A percentile compares a stretch with the other conserved stretches of the same genome.
Evolutionary conservation across 805 yeast species (phyloP).

Genomic region (Candida sphagnicola): DNA sequence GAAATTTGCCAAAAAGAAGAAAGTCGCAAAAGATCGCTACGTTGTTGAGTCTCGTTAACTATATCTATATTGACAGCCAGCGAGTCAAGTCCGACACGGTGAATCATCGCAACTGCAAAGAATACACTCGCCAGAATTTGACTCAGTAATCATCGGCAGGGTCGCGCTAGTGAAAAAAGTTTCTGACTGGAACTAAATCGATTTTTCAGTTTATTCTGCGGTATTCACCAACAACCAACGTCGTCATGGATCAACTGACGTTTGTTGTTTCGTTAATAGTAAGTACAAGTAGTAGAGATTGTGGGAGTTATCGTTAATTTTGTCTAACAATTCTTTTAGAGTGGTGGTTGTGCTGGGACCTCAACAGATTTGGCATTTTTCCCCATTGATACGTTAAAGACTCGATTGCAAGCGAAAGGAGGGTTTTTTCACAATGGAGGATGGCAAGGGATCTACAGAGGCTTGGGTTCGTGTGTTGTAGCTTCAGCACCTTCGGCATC

Average conservation of each 20-base stretch:
- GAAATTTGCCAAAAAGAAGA: slow-evolving; percentile 34
- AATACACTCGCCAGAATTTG: background rate
- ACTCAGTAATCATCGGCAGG: slow-evolving; percentile 1
- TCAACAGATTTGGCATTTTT: slow-evolving; percentile 91
- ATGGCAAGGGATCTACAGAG: slow-evolving; percentile 84
- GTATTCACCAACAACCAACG: background rate
- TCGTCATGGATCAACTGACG: slow-evolving; percentile 5
- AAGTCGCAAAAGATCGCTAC: slow-evolving; percentile 27
- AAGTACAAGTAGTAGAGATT: background rate
- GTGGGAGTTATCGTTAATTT: background rate
- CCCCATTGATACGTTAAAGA: slow-evolving; percentile 94
- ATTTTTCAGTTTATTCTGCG: background rate
- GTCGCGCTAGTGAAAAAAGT: slow-evolving; percentile 1
- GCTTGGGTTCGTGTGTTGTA: slow-evolving; percentile 87
- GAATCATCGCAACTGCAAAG: background rate
- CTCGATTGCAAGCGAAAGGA: slow-evolving; percentile 91
- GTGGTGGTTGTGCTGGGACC: slow-evolving; percentile 97
- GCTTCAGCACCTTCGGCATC: slow-evolving; percentile 84
- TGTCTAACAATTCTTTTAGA: slow-evolving; percentile 20
- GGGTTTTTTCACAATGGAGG: slow-evolving; percentile 95
- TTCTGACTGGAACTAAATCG: background rate
- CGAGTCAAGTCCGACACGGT: background rate
- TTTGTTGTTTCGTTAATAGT: slow-evolving; percentile 4
- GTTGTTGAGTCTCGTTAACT: slow-evolving; percentile 23
- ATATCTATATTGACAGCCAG: too few species aligned